Evolutionary conservation across 2,329 filamentous ascomycete species (phyloP), one percentile per base, ranked within the genome.

Genomic region (Myriangium duriaei): DNA sequence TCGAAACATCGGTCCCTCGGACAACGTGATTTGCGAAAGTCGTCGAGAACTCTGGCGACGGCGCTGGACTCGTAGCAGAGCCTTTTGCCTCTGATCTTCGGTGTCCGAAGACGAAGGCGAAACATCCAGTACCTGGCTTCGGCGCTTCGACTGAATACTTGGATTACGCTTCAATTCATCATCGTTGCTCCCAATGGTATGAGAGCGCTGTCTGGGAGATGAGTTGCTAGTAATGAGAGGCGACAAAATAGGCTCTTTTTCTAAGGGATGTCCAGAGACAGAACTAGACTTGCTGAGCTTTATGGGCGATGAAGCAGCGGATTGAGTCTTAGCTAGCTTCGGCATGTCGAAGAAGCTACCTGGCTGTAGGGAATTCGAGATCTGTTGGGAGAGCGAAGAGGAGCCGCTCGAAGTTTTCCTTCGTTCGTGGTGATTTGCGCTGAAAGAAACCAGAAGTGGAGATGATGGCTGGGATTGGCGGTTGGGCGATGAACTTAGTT

Each of bases 41-140:
- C 91, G 76, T 13, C 91, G 72, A n/a, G 88, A 93, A 57, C 87
- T 95, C 57, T 96, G 88, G n/a, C 91, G 77, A 7, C 88, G 79
- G 24, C 88, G 73, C 55, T 98, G 91, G 3, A 98, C 88, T 36
- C 92, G 83, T 30, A 98, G 71, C 9, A 96, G 68, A 34, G 82
- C 86, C 55, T 87, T 94, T 5, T 87, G 82, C 51, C 92, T 84
- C 31, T 88, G 82, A 34, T 92, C 86, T 60, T 98, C 91, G 42
- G 93, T 98, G 54, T 98, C 91, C 0, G 91, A 98, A 0, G 88
- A 96, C 0, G 91, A 96, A 3, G 91, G 91, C 2, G 91, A 98
- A 61, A 95, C 81, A 56, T 96, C 88, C 50, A 96, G 85, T 2
- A 95, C 81, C 52, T 95, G 91, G 55, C 88, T 96, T 49, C 86